phyloP scores from a whole-genome alignment of 345 rosid genomes.

The Balakata baccata region DNA sequence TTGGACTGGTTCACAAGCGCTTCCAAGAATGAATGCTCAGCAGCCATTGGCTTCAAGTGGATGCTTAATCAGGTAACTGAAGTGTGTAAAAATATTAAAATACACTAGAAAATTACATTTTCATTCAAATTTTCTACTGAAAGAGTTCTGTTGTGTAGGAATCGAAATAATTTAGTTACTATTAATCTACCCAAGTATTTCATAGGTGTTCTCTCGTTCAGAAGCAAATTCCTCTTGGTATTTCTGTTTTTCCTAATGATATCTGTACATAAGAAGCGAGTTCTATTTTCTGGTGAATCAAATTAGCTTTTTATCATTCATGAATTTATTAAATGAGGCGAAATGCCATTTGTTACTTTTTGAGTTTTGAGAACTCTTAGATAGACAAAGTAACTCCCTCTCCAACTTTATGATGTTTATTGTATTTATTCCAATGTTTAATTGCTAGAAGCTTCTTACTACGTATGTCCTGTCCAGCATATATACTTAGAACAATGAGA shows the following conservation, averaged over 20 bases:
- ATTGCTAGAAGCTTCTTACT: not conserved
- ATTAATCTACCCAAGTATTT: not conserved
- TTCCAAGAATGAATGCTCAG: conserved; percentile 93
- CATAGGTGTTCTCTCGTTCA: not conserved
- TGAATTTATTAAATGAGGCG: not conserved
- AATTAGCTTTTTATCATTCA: not conserved
- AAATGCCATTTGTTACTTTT: not conserved
- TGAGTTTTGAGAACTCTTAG: not conserved
- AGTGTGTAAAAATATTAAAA: conserved; percentile 7
- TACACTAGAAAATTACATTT: not conserved
- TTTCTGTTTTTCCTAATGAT: not conserved
- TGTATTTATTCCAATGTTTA: not conserved
- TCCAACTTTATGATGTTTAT: not conserved
- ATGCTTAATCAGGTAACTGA: conserved; percentile 87
- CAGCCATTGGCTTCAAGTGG: conserved; percentile 98
- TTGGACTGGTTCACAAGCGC: conserved; percentile 88
- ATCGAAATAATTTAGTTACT: not conserved
- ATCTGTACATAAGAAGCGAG: not conserved
- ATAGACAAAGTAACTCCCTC: not conserved
- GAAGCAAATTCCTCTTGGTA: not conserved
- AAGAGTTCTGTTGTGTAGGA: conserved; percentile 4
- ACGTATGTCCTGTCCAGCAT: not conserved
- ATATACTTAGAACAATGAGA: not conserved
- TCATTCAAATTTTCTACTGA: not conserved
- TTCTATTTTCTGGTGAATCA: not conserved